Evolutionary conservation across 768 basidiomycete species (phyloP).

Genomic region (Mycena chlorophos): DNA sequence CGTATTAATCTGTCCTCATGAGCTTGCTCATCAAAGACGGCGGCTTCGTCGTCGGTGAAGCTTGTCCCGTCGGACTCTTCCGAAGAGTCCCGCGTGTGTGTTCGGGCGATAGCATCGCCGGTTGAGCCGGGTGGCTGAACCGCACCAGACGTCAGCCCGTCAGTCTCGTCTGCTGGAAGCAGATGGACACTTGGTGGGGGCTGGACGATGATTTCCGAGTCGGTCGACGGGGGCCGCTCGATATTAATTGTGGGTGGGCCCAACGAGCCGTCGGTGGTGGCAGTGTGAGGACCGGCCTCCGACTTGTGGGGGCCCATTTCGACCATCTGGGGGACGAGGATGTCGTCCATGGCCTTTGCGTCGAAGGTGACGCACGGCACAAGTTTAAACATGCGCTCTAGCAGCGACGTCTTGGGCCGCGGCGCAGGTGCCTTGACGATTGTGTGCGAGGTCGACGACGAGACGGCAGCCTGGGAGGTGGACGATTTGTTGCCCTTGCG

Average conservation of each 20-base stretch:
- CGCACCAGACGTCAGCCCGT: slow-evolving; percentile 86
- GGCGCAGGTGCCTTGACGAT: slow-evolving; percentile 30
- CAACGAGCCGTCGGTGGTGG: slow-evolving; percentile 9
- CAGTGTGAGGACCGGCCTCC: slow-evolving; percentile 16
- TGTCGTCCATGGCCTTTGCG: slow-evolving; percentile 20
- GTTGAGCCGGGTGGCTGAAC: slow-evolving; percentile 90
- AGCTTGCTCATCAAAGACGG: slow-evolving; percentile 69
- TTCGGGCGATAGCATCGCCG: slow-evolving; percentile 37
- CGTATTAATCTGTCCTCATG: slow-evolving; percentile 89
- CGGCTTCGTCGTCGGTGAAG: slow-evolving; percentile 70
- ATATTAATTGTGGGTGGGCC: slow-evolving; percentile 25
- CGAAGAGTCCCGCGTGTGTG: slow-evolving; percentile 44
- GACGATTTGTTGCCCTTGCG: slow-evolving; percentile 41
- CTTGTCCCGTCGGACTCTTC: slow-evolving; percentile 67
- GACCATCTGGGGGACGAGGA: slow-evolving; percentile 22
- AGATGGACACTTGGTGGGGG: slow-evolving; percentile 27
- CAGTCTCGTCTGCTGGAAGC: slow-evolving; percentile 72
- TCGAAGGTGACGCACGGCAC: slow-evolving; percentile 37
- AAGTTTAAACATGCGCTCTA: slow-evolving; percentile 36
- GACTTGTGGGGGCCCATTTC: slow-evolving; percentile 10
- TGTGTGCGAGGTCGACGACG: slow-evolving; percentile 34
- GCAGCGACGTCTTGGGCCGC: slow-evolving; percentile 29
- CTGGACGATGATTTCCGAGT: slow-evolving; percentile 27
- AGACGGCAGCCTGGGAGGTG: slow-evolving; percentile 35
- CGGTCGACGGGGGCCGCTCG: slow-evolving; percentile 29